Percentiles rank a stretch among this genome's conserved stretches.
phyloP scores from a whole-genome alignment of 306 rosid genomes.

The Psophocarpus tetragonolobus region DNA sequence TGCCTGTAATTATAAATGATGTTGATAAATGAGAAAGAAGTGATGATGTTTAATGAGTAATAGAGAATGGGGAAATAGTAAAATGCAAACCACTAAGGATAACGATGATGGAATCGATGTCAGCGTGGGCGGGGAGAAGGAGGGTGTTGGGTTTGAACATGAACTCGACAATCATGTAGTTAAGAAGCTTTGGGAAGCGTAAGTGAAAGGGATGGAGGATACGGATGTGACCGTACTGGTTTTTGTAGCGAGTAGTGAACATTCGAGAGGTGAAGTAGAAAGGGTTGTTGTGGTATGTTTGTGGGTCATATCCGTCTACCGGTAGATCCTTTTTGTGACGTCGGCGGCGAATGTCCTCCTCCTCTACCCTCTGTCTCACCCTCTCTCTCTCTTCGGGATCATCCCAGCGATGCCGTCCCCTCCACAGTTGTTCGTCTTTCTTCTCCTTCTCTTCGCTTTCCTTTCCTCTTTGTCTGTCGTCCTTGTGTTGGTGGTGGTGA shows the following conservation, averaged over 20 bases:
- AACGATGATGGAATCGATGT: constrained; percentile 34
- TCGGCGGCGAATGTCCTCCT: not conserved
- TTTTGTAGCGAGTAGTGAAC: not conserved
- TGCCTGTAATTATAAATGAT: constrained; percentile 38
- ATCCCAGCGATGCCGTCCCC: not conserved
- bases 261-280: constrained; percentile 8
- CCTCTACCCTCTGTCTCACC: not conserved
- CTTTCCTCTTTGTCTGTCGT: no score
- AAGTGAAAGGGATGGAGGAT: constrained; percentile 16
- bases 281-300: not conserved
- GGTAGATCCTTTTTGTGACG: not conserved
- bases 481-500: no score
- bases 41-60: not conserved
- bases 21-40: not conserved
- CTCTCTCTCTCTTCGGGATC: constrained; percentile 42
- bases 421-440: not conserved
- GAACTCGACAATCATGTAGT: constrained; percentile 4
- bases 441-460: no score
- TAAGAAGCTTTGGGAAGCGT: not conserved
- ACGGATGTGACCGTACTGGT: constrained; percentile 30
- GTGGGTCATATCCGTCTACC: not conserved
- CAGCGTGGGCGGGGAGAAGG: constrained; percentile 31
- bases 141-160: constrained; percentile 29
- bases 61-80: not conserved
- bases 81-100: not conserved